Base-by-base conservation (phyloP, 768 basidiomycete species). In the Tricholomella constricta region DNA sequence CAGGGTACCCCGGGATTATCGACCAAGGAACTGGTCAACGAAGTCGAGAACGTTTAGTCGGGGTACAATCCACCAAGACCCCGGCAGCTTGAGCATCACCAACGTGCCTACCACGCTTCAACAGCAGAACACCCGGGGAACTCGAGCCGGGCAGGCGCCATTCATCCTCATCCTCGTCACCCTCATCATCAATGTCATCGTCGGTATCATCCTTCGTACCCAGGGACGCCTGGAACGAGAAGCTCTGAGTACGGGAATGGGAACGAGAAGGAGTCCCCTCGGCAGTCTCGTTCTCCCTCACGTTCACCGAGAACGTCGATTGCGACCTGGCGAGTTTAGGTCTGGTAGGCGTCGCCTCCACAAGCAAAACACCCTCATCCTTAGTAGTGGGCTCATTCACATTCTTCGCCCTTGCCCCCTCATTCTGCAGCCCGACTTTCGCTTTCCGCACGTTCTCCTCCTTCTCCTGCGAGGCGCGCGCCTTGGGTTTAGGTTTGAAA, bases 401-500 rank as follows among this genome's bases (percentile, higher is more conserved):
- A 15, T 20, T 22, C 1, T 26, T n/a, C n/a, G n/a, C n/a, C n/a
- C n/a, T n/a, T n/a, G n/a, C n/a, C n/a, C n/a, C n/a, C n/a, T n/a
- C n/a, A n/a, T n/a, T n/a, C n/a, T n/a, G n/a, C n/a, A n/a, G n/a
- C n/a, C n/a, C n/a, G n/a, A n/a, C 34, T 41, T 26, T 5, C 5
- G n/a, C 37, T 41, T 51, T 48, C 27, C 25, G 20, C 11, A 2
- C 38, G 14, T 12, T 34, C 37, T 17, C 59, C 49, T 59, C 51
- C 54, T 52, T 31, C 55, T 68, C 51, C 54, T 60, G 31, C 25
- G 45, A 44, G 42, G 59, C 32, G 50, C 48, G 12, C 54, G 52
- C 55, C 52, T 59, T 77, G 51, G 71, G 71, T n/a, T n/a, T n/a
- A n/a, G n/a, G n/a, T 62, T 83, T 88, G 70, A 89, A 89, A 20